phyloP scores from a whole-genome alignment of 202 grass and related monocot species.

The Sporobolus alterniflorus region DNA sequence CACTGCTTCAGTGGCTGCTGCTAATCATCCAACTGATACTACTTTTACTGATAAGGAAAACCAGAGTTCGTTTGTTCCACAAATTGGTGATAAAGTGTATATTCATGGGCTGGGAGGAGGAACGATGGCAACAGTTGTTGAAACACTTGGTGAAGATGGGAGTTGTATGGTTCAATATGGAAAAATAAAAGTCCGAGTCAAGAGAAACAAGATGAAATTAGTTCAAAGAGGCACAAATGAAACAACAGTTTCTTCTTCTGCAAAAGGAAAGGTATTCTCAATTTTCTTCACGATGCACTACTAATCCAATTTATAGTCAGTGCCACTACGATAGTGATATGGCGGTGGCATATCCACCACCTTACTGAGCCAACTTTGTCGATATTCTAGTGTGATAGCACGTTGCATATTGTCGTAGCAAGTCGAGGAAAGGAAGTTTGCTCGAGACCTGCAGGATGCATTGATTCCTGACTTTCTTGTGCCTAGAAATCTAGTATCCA shows the following conservation, averaged over 20 bases:
- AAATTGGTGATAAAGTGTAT: slow-evolving; percentile 73
- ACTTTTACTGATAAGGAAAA: slow-evolving; percentile 29
- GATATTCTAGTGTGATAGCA: neutral
- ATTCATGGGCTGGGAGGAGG: slow-evolving; percentile 60
- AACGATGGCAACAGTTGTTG: slow-evolving; percentile 62
- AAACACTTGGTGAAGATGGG: slow-evolving; percentile 60
- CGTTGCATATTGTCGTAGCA: slow-evolving; percentile 17
- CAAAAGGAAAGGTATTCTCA: slow-evolving; percentile 55
- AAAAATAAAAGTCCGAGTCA: slow-evolving; percentile 71
- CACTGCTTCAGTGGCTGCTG: slow-evolving; percentile 58
- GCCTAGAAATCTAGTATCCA: slow-evolving; percentile 21
- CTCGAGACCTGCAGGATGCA: slow-evolving; percentile 34
- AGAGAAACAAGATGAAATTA: slow-evolving; percentile 68
- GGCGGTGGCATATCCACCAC: neutral
- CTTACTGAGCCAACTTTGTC: neutral
- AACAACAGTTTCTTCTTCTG: slow-evolving; percentile 15
- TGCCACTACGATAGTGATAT: neutral
- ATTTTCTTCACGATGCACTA: neutral
- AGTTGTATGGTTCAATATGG: slow-evolving; percentile 71
- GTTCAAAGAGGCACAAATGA: slow-evolving; percentile 48
- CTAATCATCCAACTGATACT: slow-evolving; percentile 49
- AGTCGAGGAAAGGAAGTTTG: slow-evolving; percentile 35
- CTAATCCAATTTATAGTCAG: neutral
- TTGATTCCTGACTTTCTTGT: slow-evolving; percentile 41
- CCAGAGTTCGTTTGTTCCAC: slow-evolving; percentile 50